Base-by-base conservation (phyloP, 306 rosid species). In the Cotoneaster glaucophyllus region DNA sequence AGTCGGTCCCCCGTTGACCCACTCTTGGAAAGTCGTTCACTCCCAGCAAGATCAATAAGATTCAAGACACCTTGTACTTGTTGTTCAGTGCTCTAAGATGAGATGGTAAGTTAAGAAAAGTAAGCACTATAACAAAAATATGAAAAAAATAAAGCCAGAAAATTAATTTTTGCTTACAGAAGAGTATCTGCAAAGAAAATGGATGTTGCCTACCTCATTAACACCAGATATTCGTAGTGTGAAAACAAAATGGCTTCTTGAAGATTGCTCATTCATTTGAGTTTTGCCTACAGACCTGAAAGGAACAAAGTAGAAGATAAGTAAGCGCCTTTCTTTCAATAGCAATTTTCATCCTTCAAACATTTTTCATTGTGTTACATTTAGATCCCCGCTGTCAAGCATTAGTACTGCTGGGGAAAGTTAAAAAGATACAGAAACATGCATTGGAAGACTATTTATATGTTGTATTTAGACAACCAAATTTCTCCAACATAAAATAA, bases 1-100 rank as follows among this genome's bases (percentile, higher is more conserved):
- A 95, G 77, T 73, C 97, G 99, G 69, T 95, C 99, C 14, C 99
- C 99, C 0, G 97, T 88, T 21, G 99, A 95, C 6, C 97, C 97
- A 37, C 99, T 95, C 84, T 92, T 95, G 21, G 97, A 90, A 77
- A 95, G 99, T 14, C 99, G 98, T 82, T 95, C 99, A 44, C 99
- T 95, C 31, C 99, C 99, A 65, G 99, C 98, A 77, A 95, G 99
- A 92, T 95, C 99, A 48, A 95, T 92, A 59, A 95, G 96, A 79
- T 95, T 95, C 83, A 95, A 76, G 70, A 95, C 66, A 32, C 99
- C 99, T 89, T 95, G 96, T 71, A 92, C 97, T 84, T 95, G 90
- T 89, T 95, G 99, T 52, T 92, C 97, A 32, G 97, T 92, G 87
- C 93, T 90, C 99, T 95, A 73, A 74, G 32, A 69, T 80, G 77